A percentile compares a stretch with the other conserved stretches of the same genome.
Evolutionary conservation across 257 asterid genomes (phyloP).

Genomic region (Mentha longifolia): DNA sequence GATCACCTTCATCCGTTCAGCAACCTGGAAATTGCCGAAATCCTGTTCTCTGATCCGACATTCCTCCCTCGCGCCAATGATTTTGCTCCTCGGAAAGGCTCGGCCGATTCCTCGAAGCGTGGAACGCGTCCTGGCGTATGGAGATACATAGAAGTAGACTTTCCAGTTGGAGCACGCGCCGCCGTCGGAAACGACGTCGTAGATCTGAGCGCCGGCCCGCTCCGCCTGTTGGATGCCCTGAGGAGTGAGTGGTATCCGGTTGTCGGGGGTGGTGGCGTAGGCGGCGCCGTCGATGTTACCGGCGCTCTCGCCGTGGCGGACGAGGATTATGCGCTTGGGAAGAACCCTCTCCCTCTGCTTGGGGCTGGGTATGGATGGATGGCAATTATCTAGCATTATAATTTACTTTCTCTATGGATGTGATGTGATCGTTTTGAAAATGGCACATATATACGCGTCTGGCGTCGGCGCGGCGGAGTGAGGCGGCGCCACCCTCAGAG

Average conservation of each 20-base stretch:
- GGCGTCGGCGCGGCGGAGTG: background rate
- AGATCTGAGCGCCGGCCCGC: conserved; percentile 62
- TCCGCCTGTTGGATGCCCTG: conserved; percentile 68
- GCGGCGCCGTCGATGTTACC: conserved; percentile 76
- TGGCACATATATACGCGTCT: background rate
- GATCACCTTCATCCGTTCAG: conserved; percentile 77
- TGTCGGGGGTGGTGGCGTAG: conserved; percentile 75
- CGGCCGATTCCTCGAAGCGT: conserved; percentile 85
- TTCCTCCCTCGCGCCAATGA: conserved; percentile 87
- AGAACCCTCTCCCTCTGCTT: conserved; percentile 37
- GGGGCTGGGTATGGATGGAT: conserved; percentile 27
- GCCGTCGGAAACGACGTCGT: conserved; percentile 49
- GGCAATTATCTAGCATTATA: conserved; percentile 29
- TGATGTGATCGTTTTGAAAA: background rate
- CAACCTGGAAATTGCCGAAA: conserved; percentile 94
- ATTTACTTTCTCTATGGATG: background rate
- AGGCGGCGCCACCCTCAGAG: conserved; percentile 15
- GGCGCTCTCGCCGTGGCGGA: conserved; percentile 94
- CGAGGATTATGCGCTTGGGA: conserved; percentile 84
- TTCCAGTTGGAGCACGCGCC: conserved; percentile 65
- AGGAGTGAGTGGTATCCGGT: conserved; percentile 71
- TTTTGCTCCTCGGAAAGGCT: conserved; percentile 58
- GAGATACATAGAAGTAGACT: conserved; percentile 84
- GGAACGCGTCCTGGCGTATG: conserved; percentile 77
- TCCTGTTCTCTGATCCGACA: conserved; percentile 93